phyloP scores from a whole-genome alignment of 805 yeast species.

The Barnettozyma botsteinii region DNA sequence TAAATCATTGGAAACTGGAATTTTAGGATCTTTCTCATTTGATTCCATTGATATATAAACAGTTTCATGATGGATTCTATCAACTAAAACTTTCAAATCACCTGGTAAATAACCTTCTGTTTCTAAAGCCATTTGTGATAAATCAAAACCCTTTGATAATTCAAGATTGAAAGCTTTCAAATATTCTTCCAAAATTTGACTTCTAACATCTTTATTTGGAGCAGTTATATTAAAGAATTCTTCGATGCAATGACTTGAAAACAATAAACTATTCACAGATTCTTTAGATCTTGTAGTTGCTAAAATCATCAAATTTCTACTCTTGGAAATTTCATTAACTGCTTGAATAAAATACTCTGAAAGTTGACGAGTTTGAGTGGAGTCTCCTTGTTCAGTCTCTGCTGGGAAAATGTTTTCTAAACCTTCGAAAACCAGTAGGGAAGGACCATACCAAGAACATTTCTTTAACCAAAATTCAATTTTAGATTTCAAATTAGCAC shows the following conservation, averaged over 20 bases:
- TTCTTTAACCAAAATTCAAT: slow-evolving; percentile 40
- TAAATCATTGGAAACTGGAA: slow-evolving; percentile 29
- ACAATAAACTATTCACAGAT: slow-evolving; percentile 51
- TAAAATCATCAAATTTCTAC: slow-evolving; percentile 48
- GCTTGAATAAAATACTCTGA: slow-evolving; percentile 52
- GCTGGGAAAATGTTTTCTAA: slow-evolving; percentile 67
- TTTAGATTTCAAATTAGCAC: slow-evolving; percentile 39
- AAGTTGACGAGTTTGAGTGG: slow-evolving; percentile 55
- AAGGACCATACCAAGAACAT: slow-evolving; percentile 74
- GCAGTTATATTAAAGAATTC: slow-evolving; percentile 53
- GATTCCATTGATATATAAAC: slow-evolving; percentile 15
- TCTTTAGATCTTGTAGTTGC: slow-evolving; percentile 63
- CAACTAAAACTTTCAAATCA: slow-evolving; percentile 68
- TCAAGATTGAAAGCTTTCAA: slow-evolving; percentile 22
- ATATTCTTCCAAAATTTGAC: slow-evolving; percentile 33
- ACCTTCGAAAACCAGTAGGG: slow-evolving; percentile 71
- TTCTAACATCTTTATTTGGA: slow-evolving; percentile 63
- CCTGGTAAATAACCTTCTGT: slow-evolving; percentile 89
- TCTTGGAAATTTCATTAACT: slow-evolving; percentile 33
- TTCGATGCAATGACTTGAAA: slow-evolving; percentile 67
- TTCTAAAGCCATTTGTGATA: slow-evolving; percentile 52
- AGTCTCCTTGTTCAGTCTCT: slow-evolving; percentile 51
- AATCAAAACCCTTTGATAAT: slow-evolving; percentile 37
- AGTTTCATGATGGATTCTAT: slow-evolving; percentile 56
- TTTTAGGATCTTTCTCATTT: neutral